Evolutionary conservation across 2,329 filamentous ascomycete species (phyloP), one percentile per base, ranked within the genome.

Genomic region (Alternaria incomplexa): DNA sequence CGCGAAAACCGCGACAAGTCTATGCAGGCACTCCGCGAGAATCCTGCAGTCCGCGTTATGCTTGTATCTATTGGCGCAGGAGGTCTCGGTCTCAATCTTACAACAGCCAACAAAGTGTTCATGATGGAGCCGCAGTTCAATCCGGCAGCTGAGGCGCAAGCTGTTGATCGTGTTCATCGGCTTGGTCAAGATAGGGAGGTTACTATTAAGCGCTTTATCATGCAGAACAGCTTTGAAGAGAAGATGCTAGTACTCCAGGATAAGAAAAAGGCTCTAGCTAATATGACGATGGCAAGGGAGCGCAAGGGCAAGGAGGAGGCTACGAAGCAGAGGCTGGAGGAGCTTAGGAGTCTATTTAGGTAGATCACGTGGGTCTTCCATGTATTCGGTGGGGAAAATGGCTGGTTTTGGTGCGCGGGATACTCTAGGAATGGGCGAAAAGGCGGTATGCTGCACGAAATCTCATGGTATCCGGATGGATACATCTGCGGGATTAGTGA

Each of bases 71-170:
- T 97, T 80, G 93, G 90, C 75, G 95, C 95, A 0, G 96, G 95
- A 67, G 95, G 96, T 17, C 87, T 97, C 15, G 95, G 95, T 13
- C 88, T 98, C 43, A 98, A 98, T 76, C 83, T 98, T 58, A 97
- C 94, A 0, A 85, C 92, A 0, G 95, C 91, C 30, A 96, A 90
- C 76, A 91, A 88, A 58, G 95, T 96, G 13, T 98, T 96, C 78
- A 91, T 98, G 73, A 98, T 99, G 95, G 96, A 99, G 78, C 96
- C 96, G 6, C 94, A 97, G 76, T 99, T 95, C 83, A 99, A 99
- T 74, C 96, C 96, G 0, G 94, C 93, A 0, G 93, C 94, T 0
- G 95, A 99, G 79, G 92, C 93, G 6, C 96, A 99, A 81, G 96
- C 96, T 2, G 87, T 98, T 8, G 96, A 98, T 77, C 92, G 96